Evolutionary conservation across 2,329 filamentous ascomycete species (phyloP).

Genomic region (Claviceps sp.): DNA sequence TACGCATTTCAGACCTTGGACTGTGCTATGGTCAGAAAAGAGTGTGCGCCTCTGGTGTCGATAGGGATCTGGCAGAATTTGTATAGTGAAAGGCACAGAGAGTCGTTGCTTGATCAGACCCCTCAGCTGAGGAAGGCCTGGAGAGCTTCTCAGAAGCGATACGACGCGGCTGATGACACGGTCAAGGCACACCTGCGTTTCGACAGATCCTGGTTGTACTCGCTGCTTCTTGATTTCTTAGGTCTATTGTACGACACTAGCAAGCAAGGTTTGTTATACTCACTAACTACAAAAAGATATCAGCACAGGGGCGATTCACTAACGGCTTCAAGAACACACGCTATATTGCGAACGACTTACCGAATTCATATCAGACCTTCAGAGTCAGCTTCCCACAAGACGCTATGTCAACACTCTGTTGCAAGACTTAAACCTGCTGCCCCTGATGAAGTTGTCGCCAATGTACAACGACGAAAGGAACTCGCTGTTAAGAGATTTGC

Average conservation of each 20-base stretch:
- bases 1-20: constrained; percentile 90
- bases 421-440: constrained; percentile 70
- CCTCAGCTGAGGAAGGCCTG: constrained; percentile 76
- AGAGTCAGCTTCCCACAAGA: constrained; percentile 86
- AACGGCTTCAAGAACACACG: neutral
- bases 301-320: neutral
- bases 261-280: constrained; percentile 27
- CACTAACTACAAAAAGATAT: neutral
- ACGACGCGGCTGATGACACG: constrained; percentile 69
- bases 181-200: constrained; percentile 73
- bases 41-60: constrained; percentile 88
- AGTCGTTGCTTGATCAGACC: constrained; percentile 57
- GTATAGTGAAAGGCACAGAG: constrained; percentile 60
- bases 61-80: constrained; percentile 95
- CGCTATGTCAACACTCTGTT: constrained; percentile 85
- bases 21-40: constrained; percentile 76
- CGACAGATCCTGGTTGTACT: constrained; percentile 87
- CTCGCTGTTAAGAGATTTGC: constrained; percentile 66
- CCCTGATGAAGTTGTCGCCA: constrained; percentile 65
- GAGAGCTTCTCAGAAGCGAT: constrained; percentile 76
- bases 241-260: constrained; percentile 50
- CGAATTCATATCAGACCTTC: constrained; percentile 78
- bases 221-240: constrained; percentile 71
- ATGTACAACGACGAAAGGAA: constrained; percentile 64
- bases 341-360: constrained; percentile 82